Conservation (phyloP, 768 basidiomycete genomes). For the Trametes cingulata region DNA sequence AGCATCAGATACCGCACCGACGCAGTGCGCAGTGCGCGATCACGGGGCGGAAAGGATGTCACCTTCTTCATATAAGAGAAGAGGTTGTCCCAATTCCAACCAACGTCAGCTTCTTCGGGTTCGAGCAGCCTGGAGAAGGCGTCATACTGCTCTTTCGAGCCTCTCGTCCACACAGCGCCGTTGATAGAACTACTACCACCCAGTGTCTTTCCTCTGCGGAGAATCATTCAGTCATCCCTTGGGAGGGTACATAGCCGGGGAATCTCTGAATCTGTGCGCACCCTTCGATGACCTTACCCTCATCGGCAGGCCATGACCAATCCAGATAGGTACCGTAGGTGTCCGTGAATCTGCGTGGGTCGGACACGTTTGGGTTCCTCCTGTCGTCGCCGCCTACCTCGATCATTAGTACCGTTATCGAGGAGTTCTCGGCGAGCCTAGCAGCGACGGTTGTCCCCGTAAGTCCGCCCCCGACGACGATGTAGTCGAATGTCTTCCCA, state of each 20-base stretch:
- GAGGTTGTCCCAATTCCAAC: constrained; percentile 36
- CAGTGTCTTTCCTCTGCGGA: constrained; percentile 44
- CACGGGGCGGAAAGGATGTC: too few species aligned
- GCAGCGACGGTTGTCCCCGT: constrained; percentile 13
- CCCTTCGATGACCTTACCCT: constrained; percentile 32
- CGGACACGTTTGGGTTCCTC: constrained; percentile 44
- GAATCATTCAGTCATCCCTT: background rate
- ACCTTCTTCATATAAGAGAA: constrained; percentile 36
- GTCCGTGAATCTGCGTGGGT: constrained; percentile 45
- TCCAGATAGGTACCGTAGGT: constrained; percentile 46
- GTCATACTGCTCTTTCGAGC: constrained; percentile 27
- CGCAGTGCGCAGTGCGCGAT: background rate
- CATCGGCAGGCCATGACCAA: constrained; percentile 27
- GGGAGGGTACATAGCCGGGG: background rate
- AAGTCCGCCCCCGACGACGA: constrained; percentile 14
- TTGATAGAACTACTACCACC: constrained; percentile 36
- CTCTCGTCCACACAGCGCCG: constrained; percentile 31
- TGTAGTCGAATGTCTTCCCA: constrained; percentile 17
- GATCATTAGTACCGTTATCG: constrained; percentile 7
- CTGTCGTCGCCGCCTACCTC: constrained; percentile 40
- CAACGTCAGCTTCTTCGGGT: constrained; percentile 23
- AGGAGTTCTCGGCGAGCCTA: constrained; percentile 16
- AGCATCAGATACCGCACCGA: background rate
- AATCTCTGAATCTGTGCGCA: constrained; percentile 21
- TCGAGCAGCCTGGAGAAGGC: constrained; percentile 30